Base-by-base conservation (phyloP, 192 early-diverging fungal species). In the Coemansia sp. region DNA sequence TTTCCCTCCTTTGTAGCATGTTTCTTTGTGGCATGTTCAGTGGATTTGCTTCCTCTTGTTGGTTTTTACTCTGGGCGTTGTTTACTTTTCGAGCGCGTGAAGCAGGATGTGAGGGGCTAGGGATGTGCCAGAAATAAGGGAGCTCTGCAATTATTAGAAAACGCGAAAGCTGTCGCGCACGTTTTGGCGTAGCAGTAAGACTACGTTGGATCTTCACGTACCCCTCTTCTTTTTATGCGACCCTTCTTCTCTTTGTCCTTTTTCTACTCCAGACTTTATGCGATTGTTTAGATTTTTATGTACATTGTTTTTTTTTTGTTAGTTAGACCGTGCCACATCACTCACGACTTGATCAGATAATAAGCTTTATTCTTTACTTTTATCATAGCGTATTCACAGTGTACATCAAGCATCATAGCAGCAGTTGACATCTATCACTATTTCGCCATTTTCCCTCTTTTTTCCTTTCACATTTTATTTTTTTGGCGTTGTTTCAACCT, bases 371-470 rank as follows among this genome's bases (percentile, higher is more conserved):
- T 58, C 13, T 7, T 62, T 2, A 20, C 31, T 38, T 38, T 36
- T 18, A 66, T 66, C 65, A 58, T 61, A 43, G 44, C 64, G 24
- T 64, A 31, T 64, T 58, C 34, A 22, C 50, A 38, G 53, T 8
- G 53, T 49, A 22, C 46, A 49, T 49, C 46, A 20, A 5, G 49
- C 49, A 52, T 52, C 49, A 52, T 10, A 52, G 49, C 49, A 52
- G 18, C 24, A 24, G 55, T 33, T 18, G 55, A 57, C 29, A 57
- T 57, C 27, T 6, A 22, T 57, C 52, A 15, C 11, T 41, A 5
- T 40, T 34, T 50, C 53, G 27, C 27, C 27, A 27, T 27, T 27
- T 1, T 27, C 27, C 27, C 27, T 27, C 52, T 36, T 69, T 69
- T 2, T 47, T 62, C 8, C 34, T 72, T 8, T 47, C 46, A 33